These are phyloP conservation scores for Malassezia nana DNA, from an alignment of 1,284 basidiomycete species.

Conservation along the genomic window DNA sequence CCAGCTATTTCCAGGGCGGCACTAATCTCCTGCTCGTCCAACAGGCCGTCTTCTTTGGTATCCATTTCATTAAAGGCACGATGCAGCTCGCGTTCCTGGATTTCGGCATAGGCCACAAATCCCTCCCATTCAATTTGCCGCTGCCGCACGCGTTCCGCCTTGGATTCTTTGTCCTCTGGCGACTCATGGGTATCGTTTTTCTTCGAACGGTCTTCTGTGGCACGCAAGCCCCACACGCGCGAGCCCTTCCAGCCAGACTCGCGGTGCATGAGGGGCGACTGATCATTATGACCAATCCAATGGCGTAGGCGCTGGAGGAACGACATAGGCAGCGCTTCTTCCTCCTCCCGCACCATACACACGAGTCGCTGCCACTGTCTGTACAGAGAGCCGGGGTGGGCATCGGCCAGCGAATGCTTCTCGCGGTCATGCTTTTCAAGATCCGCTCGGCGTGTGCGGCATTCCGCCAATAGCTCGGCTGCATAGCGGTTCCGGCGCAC, in stretches of 20 bases:
- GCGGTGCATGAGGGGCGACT: slow-evolving; percentile 23
- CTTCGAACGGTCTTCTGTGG: slow-evolving; percentile 17
- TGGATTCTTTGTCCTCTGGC: slow-evolving; percentile 19
- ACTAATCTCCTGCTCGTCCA: slow-evolving; percentile 36
- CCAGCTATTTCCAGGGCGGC: slow-evolving; percentile 36
- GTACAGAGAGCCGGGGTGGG: not conserved
- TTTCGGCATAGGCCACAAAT: slow-evolving; percentile 44
- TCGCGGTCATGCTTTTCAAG: slow-evolving; percentile 19
- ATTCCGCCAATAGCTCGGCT: slow-evolving; percentile 42
- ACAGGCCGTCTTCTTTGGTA: slow-evolving; percentile 38
- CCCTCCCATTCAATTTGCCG: slow-evolving; percentile 47
- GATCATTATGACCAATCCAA: not conserved
- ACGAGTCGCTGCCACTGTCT: not conserved
- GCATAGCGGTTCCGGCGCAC: slow-evolving; percentile 38
- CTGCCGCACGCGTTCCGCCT: slow-evolving; percentile 32
- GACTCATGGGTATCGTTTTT: slow-evolving; percentile 8
- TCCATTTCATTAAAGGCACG: slow-evolving; percentile 44
- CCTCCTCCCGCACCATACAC: slow-evolving; percentile 1
- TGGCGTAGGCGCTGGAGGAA: not conserved
- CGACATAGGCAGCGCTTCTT: too few relatives aligned
- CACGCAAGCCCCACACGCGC: slow-evolving; percentile 44
- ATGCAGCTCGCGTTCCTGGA: slow-evolving; percentile 46
- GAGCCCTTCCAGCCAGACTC: slow-evolving; percentile 47
- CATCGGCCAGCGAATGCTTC: not conserved
- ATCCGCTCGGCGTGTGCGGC: slow-evolving; percentile 35